These are phyloP conservation scores for Rhodotorula sp. DNA, from an alignment of 1,284 basidiomycete genomes.

Conservation along the genomic window DNA sequence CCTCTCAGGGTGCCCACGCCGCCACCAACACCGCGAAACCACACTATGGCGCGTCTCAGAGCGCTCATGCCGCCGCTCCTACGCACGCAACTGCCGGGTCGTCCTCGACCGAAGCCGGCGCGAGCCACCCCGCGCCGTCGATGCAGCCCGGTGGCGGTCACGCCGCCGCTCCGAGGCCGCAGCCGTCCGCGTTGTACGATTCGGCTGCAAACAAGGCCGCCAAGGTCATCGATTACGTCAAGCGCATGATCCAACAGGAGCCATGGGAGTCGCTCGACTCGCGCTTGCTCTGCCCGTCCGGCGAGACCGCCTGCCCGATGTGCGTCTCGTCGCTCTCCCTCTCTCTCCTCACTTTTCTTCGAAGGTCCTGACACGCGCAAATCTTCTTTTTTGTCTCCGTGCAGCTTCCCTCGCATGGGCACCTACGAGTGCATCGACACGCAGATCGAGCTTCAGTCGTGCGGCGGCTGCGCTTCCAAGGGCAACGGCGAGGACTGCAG, in stretches of 20 bases:
- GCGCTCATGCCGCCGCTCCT: slow-evolving; percentile 4
- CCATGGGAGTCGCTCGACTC: slow-evolving; percentile 36
- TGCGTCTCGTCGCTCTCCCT: slow-evolving; percentile 12
- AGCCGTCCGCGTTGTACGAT: slow-evolving; percentile 18
- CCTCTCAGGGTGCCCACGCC: neutral
- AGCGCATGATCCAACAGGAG: slow-evolving; percentile 22
- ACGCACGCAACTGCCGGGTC: neutral
- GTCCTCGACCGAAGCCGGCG: neutral
- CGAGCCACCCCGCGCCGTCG: neutral
- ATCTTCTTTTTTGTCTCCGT: neutral
- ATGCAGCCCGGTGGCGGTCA: slow-evolving; percentile 2
- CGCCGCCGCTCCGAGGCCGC: slow-evolving; percentile 13
- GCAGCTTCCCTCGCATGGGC: slow-evolving; percentile 36
- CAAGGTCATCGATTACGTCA: slow-evolving; percentile 20
- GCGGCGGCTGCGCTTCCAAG: slow-evolving; percentile 63
- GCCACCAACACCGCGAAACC: slow-evolving; percentile 6
- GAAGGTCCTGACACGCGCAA: neutral
- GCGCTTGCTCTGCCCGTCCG: slow-evolving; percentile 37
- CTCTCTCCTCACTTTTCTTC: no score
- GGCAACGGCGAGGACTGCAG: slow-evolving; percentile 67
- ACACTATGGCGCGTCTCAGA: neutral
- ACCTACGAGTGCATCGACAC: slow-evolving; percentile 53
- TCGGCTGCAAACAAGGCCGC: slow-evolving; percentile 9
- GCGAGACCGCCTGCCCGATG: slow-evolving; percentile 44
- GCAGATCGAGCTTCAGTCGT: slow-evolving; percentile 52